A percentile compares a stretch with the other conserved stretches of the same genome.
Conservation (phyloP, 305 asterid species). For the Plantago rigida region DNA sequence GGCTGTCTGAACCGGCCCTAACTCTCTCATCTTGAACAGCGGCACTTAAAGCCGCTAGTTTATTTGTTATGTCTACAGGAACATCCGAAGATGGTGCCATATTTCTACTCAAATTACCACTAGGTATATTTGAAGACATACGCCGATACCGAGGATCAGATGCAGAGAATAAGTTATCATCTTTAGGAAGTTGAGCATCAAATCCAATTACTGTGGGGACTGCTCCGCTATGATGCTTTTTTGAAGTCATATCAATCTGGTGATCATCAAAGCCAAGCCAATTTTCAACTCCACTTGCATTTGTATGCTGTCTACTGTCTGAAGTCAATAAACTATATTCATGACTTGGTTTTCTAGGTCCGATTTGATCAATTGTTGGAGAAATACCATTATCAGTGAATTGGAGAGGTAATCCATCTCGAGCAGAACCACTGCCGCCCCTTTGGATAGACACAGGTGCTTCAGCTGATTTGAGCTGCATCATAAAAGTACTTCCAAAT, state of each 20-base stretch:
- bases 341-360: constrained; percentile 30
- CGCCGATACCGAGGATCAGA: constrained; percentile 41
- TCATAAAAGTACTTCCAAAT: constrained; percentile 91
- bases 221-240: constrained; percentile 26
- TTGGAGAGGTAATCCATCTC: constrained; percentile 42
- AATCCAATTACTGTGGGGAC: constrained; percentile 29
- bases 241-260: constrained; percentile 32
- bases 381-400: constrained; percentile 36
- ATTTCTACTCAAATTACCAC: constrained; percentile 37
- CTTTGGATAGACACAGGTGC: constrained; percentile 91
- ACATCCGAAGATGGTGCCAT: constrained; percentile 32
- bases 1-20: constrained; percentile 41
- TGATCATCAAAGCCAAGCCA: constrained; percentile 52
- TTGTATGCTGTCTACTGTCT: constrained; percentile 36
- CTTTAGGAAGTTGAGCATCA: constrained; percentile 58
- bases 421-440: constrained; percentile 40
- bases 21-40: constrained; percentile 37
- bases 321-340: constrained; percentile 30
- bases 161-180: constrained; percentile 45
- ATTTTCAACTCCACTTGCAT: constrained; percentile 38
- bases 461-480: constrained; percentile 72
- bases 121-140: constrained; percentile 30
- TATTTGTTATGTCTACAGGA: constrained; percentile 44
- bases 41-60: constrained; percentile 50
- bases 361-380: constrained; percentile 31